Evolutionary conservation across 768 basidiomycete genomes (phyloP).

Genomic region (Dendrothele bispora): DNA sequence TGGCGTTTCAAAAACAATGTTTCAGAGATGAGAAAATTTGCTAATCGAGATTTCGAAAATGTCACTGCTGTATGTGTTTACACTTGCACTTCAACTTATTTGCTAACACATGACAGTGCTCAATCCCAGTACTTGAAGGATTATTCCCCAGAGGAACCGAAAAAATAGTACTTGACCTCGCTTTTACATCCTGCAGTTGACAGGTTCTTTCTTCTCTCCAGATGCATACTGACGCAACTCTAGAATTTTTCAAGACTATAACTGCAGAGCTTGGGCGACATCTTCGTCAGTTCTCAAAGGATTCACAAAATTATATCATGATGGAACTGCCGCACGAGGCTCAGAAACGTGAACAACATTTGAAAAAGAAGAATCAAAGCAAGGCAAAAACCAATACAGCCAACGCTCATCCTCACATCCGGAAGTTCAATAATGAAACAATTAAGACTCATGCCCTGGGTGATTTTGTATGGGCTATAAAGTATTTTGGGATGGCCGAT

Average conservation of each 20-base stretch:
- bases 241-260: conserved; percentile 8
- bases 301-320: conserved; percentile 10
- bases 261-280: conserved; percentile 9
- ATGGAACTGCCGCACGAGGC: conserved; percentile 24
- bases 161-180: conserved; percentile 9
- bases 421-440: conserved; percentile 1
- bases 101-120: no score
- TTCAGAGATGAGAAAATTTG: no score
- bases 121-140: no score
- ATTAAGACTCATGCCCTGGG: conserved; percentile 20
- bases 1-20: no score
- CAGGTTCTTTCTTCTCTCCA: conserved; percentile 21
- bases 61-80: no score
- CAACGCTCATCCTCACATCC: neutral
- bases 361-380: neutral
- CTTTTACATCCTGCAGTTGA: conserved; percentile 17
- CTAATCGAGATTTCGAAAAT: no score
- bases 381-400: neutral
- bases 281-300: conserved; percentile 14
- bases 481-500: no score
- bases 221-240: conserved; percentile 15
- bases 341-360: conserved; percentile 4
- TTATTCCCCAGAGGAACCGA: conserved; percentile 24
- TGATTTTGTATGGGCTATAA: conserved; percentile 14
- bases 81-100: no score